Evolutionary conservation across 1,139 yeast genomes (phyloP), one percentile per base, ranked within the genome.

Genomic region (Hanseniaspora gamundiae): DNA sequence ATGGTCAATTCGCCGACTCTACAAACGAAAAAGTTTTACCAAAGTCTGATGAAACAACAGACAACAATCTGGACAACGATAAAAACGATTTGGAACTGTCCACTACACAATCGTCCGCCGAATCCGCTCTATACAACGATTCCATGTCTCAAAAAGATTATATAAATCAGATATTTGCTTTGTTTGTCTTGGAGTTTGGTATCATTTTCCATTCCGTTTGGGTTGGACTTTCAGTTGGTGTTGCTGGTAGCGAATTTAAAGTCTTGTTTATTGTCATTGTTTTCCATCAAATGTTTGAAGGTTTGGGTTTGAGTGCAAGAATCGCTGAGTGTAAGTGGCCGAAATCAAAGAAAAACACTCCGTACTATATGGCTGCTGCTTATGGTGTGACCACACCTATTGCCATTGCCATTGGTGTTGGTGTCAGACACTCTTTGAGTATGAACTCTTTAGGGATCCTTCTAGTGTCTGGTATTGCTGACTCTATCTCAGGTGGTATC

Each of bases 241-340:
- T 85, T 13, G 78, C 83, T 28, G 84, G 82, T 45, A 80, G 77
- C 49, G 94, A 85, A 59, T 86, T 85, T 60, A 73, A 68, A 43
- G 74, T 87, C 2, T 68, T 87, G 42, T 87, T 83, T 62, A 73
- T 81, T 53, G 96, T 86, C 16, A 63, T 87, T 45, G 79, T 83
- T 2, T 87, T 87, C 74, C 96, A 87, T 65, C 96, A 87, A 65
- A 73, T 82, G 67, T 87, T 87, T 61, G 96, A 87, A 68, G 96
- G 96, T 45, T 70, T 87, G 45, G 96, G 95, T 54, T 70, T 87
- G 54, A 96, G 96, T 44, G 75, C 94, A 7, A 74, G 96, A 60
- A 71, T 87, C 46, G 86, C 95, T 1, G 71, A 74, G 21, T 76
- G 84, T 4, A 67, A 71, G 31, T 84, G 91, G 87, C 59, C 62